Conservation (phyloP, 495 filamentous ascomycete species). For the Trichoderma asperelloides region DNA sequence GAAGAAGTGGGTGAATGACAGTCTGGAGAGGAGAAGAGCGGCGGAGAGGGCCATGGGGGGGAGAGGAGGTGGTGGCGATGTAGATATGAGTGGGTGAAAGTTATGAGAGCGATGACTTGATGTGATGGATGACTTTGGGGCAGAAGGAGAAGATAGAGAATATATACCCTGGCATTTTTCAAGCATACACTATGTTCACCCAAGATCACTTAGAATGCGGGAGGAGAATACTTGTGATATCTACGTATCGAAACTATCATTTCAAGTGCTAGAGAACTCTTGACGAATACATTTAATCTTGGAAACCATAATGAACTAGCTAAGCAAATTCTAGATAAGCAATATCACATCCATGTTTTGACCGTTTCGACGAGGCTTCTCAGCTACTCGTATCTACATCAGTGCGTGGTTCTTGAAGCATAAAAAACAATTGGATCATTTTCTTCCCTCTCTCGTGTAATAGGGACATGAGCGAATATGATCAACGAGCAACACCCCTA, state of each 20-base stretch:
- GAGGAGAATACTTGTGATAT: neutral
- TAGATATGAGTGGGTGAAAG: constrained; percentile 34
- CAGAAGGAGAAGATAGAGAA: neutral
- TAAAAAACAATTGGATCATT: neutral
- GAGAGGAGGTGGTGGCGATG: constrained; percentile 30
- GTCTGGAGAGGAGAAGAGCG: constrained; percentile 53
- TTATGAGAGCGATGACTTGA: neutral
- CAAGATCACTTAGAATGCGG: no score
- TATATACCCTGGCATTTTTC: neutral
- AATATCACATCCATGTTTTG: neutral
- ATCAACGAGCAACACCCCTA: neutral
- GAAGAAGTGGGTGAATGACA: constrained; percentile 70
- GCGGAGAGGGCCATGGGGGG: constrained; percentile 41
- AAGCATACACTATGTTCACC: neutral
- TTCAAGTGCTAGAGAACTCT: neutral
- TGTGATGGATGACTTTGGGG: neutral
- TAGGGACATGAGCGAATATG: neutral
- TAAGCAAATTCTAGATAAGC: neutral
- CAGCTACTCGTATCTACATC: neutral
- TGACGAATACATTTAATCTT: neutral
- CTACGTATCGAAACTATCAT: no score
- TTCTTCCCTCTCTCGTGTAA: neutral
- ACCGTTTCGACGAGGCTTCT: neutral
- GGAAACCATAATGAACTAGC: neutral
- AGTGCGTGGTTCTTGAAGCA: neutral